Evolutionary conservation across 2,329 filamentous ascomycete species (phyloP), one percentile per base, ranked within the genome.

Genomic region (Knufia fluminis): DNA sequence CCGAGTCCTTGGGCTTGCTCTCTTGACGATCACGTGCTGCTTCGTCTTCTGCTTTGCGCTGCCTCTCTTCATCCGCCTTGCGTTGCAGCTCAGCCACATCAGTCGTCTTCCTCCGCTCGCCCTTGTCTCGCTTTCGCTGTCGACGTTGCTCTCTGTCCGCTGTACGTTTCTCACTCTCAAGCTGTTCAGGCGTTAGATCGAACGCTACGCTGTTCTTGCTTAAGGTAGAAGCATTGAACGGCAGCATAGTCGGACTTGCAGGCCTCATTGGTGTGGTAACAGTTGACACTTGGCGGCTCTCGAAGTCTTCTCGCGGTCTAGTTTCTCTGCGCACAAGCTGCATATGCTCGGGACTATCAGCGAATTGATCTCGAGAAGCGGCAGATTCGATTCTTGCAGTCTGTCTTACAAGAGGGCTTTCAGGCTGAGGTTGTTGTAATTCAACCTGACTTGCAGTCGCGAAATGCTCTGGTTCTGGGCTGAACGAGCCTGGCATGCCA

Each of bases 351-450:
- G 44, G 46, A 43, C 54, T 54, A 7, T 36, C 23, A 7, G 46
- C 36, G n/a, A 44, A 7, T 26, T 46, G 39, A 16, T 48, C 36
- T 2, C 31, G 38, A 31, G 38, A 41, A 7, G 35, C 32, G 20
- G 48, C 16, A 14, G 35, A 41, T 14, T 44, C 45, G 3, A 44
- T 39, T 7, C 40, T 26, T 14, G 22, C 35, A 3, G 50, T 31
- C 8, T 49, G 44, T 19, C 10, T 26, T 16, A 17, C 12, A 17
- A 40, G n/a, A 58, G 48, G 23, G 23, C 20, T 40, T 31, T 26
- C 17, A 12, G 90, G 90, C 58, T 89, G 83, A 2, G 90, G 90
- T 59, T 94, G 87, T 63, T 92, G 85, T n/a, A 96, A 73, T 9
- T 82, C 80, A 26, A 88, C 60, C 23, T 59, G 56, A 10, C 33